Conservation (phyloP, 1,139 yeast species). For the Kodamaea sp. region DNA sequence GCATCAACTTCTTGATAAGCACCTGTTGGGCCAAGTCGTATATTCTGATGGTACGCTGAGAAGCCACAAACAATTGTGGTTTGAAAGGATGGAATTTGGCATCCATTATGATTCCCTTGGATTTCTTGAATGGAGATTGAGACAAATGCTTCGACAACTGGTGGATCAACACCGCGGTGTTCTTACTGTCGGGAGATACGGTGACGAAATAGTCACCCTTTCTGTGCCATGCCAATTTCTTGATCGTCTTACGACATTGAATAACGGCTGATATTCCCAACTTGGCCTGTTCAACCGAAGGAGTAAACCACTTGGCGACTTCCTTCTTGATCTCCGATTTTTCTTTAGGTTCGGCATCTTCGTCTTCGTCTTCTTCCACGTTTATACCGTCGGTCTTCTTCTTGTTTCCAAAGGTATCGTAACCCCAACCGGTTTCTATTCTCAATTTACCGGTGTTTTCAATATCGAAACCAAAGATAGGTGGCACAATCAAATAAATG, state of each 20-base stretch:
- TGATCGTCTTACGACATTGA: conserved; percentile 71
- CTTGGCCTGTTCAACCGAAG: conserved; percentile 59
- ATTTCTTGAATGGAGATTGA: conserved; percentile 94
- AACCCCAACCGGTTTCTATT: conserved; percentile 93
- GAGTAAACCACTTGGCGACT: conserved; percentile 84
- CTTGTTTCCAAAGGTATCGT: conserved; percentile 69
- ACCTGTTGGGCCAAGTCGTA: conserved; percentile 89
- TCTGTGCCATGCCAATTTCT: conserved; percentile 92
- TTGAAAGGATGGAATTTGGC: conserved; percentile 97
- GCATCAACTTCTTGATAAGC: conserved; percentile 78
- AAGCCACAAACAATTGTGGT: conserved; percentile 91
- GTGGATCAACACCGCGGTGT: conserved; percentile 88
- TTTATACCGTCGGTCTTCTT: conserved; percentile 43
- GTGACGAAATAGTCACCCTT: conserved; percentile 96
- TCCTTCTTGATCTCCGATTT: conserved; percentile 47
- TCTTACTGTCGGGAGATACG: conserved; percentile 86
- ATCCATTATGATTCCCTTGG: conserved; percentile 93
- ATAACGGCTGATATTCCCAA: conserved; percentile 73
- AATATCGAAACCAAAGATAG: conserved; percentile 83
- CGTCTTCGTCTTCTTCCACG: conserved; percentile 41
- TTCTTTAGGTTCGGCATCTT: conserved; percentile 29
- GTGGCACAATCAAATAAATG: conserved; percentile 80
- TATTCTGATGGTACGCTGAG: conserved; percentile 87
- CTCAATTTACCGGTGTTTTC: conserved; percentile 79
- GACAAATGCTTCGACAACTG: conserved; percentile 92